Percentiles rank a stretch among this genome's conserved stretches.
Evolutionary conservation across 2,329 filamentous ascomycete genomes (phyloP).

Genomic region (Fusarium goolgardi): DNA sequence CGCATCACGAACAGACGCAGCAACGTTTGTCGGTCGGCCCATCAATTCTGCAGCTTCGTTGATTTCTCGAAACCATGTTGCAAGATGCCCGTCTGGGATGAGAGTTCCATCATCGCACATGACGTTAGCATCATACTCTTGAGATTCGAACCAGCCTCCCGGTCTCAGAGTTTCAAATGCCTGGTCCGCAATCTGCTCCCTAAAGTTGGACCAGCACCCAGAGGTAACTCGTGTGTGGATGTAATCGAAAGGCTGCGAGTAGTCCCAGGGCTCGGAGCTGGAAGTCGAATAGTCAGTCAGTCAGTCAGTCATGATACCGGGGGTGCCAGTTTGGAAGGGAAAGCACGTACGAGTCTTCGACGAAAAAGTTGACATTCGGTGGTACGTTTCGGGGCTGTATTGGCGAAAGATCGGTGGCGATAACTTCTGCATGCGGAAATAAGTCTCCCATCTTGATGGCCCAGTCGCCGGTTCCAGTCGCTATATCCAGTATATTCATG

Average conservation of each 20-base stretch:
- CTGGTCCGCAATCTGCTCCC: conserved; percentile 62
- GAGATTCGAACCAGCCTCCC: conserved; percentile 67
- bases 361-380: conserved; percentile 77
- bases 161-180: conserved; percentile 62
- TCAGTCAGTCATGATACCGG: not conserved
- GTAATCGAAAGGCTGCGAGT: conserved; percentile 66
- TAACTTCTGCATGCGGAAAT: conserved; percentile 68
- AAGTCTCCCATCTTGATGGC: conserved; percentile 74
- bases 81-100: conserved; percentile 52
- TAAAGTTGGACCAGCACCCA: conserved; percentile 63
- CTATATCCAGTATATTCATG: conserved; percentile 56
- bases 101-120: conserved; percentile 61
- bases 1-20: conserved; percentile 51
- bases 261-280: conserved; percentile 63
- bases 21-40: conserved; percentile 54
- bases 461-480: conserved; percentile 66
- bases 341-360: conserved; percentile 69
- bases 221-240: conserved; percentile 64
- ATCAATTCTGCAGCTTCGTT: conserved; percentile 53
- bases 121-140: conserved; percentile 57
- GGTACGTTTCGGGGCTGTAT: conserved; percentile 75
- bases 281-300: not conserved
- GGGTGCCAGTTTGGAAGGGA: not conserved
- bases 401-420: conserved; percentile 74
- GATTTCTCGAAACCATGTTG: conserved; percentile 56